Evolutionary conservation across 495 filamentous ascomycete genomes (phyloP).

Genomic region (Hyphodiscus hymeniophilus): DNA sequence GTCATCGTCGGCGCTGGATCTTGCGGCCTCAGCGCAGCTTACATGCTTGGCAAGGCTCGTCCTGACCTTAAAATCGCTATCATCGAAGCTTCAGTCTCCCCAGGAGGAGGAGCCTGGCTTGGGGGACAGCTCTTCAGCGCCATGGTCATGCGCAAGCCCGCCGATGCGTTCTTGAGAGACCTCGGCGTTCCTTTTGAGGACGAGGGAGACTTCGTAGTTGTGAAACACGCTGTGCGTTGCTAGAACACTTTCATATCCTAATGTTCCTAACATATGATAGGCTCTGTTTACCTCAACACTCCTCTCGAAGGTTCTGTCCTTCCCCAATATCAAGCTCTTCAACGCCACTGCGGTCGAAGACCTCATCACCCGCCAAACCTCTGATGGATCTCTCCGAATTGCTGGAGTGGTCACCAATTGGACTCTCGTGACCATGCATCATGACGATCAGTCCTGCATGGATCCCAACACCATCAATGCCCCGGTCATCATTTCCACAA

Average conservation of each 20-base stretch:
- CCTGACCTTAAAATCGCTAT: constrained; percentile 89
- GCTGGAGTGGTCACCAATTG: constrained; percentile 92
- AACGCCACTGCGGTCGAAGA: constrained; percentile 89
- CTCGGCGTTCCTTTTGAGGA: constrained; percentile 81
- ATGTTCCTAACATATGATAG: neutral
- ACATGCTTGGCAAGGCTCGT: constrained; percentile 72
- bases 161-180: constrained; percentile 71
- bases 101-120: constrained; percentile 84
- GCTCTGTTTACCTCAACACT: constrained; percentile 85
- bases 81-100: constrained; percentile 78
- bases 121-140: constrained; percentile 87
- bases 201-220: constrained; percentile 78
- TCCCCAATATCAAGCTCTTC: constrained; percentile 92
- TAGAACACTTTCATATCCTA: neutral
- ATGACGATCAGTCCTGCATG: constrained; percentile 90
- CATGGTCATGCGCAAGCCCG: constrained; percentile 91
- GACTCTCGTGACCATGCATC: constrained; percentile 84
- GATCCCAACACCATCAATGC: constrained; percentile 94
- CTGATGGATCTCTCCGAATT: constrained; percentile 50
- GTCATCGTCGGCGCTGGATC: constrained; percentile 87
- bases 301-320: constrained; percentile 66
- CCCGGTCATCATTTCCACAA: constrained; percentile 76
- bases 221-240: constrained; percentile 70
- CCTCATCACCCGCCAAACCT: constrained; percentile 62
- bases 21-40: constrained; percentile 77